Base-by-base conservation (phyloP, 768 basidiomycete genomes). In the Mycena albidolilacea region DNA sequence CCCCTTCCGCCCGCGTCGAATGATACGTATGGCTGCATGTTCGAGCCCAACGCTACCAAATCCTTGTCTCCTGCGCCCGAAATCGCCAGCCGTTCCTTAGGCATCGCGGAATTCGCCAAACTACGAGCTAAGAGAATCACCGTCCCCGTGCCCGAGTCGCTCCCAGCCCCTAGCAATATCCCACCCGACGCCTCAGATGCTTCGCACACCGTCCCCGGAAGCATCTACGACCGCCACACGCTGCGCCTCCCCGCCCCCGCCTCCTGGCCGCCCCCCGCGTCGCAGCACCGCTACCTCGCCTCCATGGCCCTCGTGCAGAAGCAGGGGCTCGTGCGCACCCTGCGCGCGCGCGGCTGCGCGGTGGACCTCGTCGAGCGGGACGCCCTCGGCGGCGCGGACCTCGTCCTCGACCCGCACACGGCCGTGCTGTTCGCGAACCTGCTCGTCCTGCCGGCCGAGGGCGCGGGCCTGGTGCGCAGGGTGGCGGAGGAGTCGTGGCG, bases 221-320 rank as follows among this genome's bases (percentile, higher is more conserved):
- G 86, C 43, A 72, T 91, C 17, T 81, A 83, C 62, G 85, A 86
- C 63, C 70, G 77, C 46, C 83, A 84, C 70, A 91, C 91, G 17
- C 78, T 91, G 38, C 78, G 78, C 48, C 79, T 88, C 52, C 86
- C 87, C 8, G 72, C 80, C 7, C 62, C 75, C 8, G 72, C 80
- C 7, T 61, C 75, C 15, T 77, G 81, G 80, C 61, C 64, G 14
- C 70, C 75, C 43, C 84, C 87, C n/a, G 64, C 71, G 14, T 78
- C 77, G 21, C 57, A 78, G 19, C 93, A 95, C 78, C 87, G 85
- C 37, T 95, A 95, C 77, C 84, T 95, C 81, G 89, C 89, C 17
- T 95, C 93, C 38, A 79, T 95, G 72, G 84, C 90, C 38, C 74
- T 94, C 21, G 84, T 95, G 8, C 94, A 95, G 79, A 92, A 91